These are phyloP conservation scores for Erigeron philadelphicus DNA, from an alignment of 140 eudicot species.

Conservation along the genomic window DNA sequence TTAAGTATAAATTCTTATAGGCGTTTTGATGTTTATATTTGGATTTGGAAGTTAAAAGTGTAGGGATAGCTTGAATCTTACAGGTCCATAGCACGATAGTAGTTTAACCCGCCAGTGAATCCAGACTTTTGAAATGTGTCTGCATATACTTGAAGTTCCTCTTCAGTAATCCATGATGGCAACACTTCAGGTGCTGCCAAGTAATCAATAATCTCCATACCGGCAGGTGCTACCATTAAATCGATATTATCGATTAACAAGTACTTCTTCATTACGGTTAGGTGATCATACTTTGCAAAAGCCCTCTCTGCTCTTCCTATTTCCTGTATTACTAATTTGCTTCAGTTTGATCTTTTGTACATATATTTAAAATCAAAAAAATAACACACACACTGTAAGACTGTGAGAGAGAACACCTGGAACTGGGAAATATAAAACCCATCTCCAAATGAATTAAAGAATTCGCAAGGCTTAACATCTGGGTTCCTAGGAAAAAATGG, in stretches of 20 bases:
- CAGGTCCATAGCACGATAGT: conserved; percentile 51
- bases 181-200: conserved; percentile 35
- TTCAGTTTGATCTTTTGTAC: not conserved
- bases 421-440: conserved; percentile 38
- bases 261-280: conserved; percentile 55
- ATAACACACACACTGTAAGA: not conserved
- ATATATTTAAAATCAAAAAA: not conserved
- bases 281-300: conserved; percentile 49
- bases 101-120: conserved; percentile 42
- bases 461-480: conserved; percentile 28
- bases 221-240: conserved; percentile 37
- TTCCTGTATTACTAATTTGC: conserved; percentile 33
- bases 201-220: conserved; percentile 45
- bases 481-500: conserved; percentile 54
- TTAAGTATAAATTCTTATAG: not conserved
- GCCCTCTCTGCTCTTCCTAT: conserved; percentile 28
- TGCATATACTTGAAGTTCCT: conserved; percentile 43
- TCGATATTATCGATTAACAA: conserved; percentile 28
- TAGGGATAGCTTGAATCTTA: conserved; percentile 6
- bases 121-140: conserved; percentile 52
- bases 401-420: conserved; percentile 38
- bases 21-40: not conserved
- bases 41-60: not conserved
- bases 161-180: conserved; percentile 61
- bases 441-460: conserved; percentile 40